Conservation (phyloP, 2,329 filamentous ascomycete genomes). For the Aphanocladium album region DNA sequence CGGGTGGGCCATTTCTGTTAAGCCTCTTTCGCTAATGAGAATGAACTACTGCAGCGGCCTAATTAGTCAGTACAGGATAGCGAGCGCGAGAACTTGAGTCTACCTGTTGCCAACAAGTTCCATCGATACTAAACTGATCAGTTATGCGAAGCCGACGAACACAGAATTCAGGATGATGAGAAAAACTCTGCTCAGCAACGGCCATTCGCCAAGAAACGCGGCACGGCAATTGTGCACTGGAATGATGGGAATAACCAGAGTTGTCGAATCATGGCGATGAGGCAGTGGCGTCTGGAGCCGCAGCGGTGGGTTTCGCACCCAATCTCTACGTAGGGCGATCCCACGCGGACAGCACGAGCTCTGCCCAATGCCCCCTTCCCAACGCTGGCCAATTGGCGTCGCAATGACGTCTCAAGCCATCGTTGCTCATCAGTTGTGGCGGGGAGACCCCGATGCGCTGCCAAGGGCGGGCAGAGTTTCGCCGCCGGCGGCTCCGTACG, state of each 20-base stretch:
- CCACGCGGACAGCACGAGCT: neutral
- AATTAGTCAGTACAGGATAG: neutral
- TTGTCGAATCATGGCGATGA: neutral
- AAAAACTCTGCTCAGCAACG: neutral
- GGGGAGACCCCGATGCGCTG: neutral
- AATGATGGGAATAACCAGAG: neutral
- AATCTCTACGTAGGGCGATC: neutral
- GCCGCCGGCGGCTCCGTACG: neutral
- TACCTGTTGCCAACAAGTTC: neutral
- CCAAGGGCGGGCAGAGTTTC: neutral
- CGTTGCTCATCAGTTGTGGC: neutral
- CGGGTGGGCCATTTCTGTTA: neutral
- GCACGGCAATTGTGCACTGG: neutral
- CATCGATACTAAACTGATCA: too few relatives aligned
- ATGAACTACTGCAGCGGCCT: neutral
- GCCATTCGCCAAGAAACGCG: neutral
- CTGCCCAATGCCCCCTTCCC: neutral
- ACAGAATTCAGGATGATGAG: too few relatives aligned
- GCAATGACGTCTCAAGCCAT: neutral
- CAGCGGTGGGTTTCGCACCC: neutral
- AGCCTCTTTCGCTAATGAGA: neutral
- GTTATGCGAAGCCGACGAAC: too few relatives aligned
- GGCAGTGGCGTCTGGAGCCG: conserved; percentile 13
- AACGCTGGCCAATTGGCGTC: neutral
- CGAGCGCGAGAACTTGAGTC: neutral